Evolutionary conservation across 2,329 filamentous ascomycete genomes (phyloP).

Genomic region (Bimuria novae-zelandiae): DNA sequence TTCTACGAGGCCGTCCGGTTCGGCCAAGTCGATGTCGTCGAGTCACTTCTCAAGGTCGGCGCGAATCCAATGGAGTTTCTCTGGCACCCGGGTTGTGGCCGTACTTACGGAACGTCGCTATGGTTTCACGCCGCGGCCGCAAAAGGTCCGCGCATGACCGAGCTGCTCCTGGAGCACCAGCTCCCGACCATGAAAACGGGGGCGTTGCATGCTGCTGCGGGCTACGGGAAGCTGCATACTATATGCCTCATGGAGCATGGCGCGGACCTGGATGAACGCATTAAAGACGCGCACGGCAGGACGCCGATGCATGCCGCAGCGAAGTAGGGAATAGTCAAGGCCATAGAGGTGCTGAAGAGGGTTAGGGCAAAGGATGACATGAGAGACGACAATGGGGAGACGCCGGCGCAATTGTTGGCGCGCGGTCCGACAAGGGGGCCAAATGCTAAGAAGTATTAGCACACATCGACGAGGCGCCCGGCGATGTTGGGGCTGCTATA

Average conservation of each 20-base stretch:
- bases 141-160: slow-evolving; percentile 13
- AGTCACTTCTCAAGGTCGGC: slow-evolving; percentile 17
- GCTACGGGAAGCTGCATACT: slow-evolving; percentile 11
- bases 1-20: slow-evolving; percentile 19
- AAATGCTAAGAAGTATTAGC: no score
- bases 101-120: slow-evolving; percentile 14
- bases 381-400: slow-evolving; percentile 13
- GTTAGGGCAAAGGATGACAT: slow-evolving; percentile 10
- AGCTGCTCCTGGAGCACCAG: slow-evolving; percentile 15
- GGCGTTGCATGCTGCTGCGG: slow-evolving; percentile 19
- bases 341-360: slow-evolving; percentile 18
- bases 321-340: slow-evolving; percentile 8
- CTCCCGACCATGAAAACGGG: slow-evolving; percentile 6
- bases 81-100: slow-evolving; percentile 7
- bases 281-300: slow-evolving; percentile 6
- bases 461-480: no score
- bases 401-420: slow-evolving; percentile 16
- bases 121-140: slow-evolving; percentile 14
- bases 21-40: slow-evolving; percentile 12
- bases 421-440: no score
- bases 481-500: no score
- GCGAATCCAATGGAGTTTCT: slow-evolving; percentile 19
- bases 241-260: slow-evolving; percentile 19
- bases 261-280: slow-evolving; percentile 15
- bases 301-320: slow-evolving; percentile 19